Percentiles rank a stretch among this genome's conserved stretches.
Evolutionary conservation across 805 yeast genomes (phyloP).

Genomic region (Cyberlindnera nakhonratchasimensis): DNA sequence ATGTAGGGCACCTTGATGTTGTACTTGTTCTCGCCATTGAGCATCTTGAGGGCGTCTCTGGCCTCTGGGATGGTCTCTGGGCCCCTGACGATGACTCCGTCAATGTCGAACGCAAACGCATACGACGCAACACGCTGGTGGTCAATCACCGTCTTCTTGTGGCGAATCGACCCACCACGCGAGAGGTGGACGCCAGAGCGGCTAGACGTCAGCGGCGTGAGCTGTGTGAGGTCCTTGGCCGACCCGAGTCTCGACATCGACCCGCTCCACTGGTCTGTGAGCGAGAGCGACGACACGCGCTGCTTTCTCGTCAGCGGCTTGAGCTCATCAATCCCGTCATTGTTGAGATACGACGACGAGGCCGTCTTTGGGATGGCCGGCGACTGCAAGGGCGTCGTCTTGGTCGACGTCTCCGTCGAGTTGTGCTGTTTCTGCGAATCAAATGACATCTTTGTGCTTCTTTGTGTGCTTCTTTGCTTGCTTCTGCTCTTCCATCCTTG

Average conservation of each 20-base stretch:
- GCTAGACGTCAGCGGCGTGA: conserved; percentile 13
- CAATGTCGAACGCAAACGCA: conserved; percentile 91
- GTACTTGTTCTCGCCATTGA: conserved; percentile 75
- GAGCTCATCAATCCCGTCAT: conserved; percentile 68
- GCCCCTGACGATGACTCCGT: conserved; percentile 85
- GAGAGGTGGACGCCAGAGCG: conserved; percentile 20
- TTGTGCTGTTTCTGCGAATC: conserved; percentile 8
- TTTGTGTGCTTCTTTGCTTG: too few relatives aligned
- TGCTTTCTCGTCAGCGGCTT: conserved; percentile 60
- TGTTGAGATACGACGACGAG: conserved; percentile 65
- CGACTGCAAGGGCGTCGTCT: conserved; percentile 18
- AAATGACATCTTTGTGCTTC: conserved; percentile 8
- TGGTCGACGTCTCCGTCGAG: conserved; percentile 17
- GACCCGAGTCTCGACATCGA: conserved; percentile 29
- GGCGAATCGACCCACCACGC: conserved; percentile 31
- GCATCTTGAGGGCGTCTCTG: conserved; percentile 61
- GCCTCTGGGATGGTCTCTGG: conserved; percentile 84
- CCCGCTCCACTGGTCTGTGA: conserved; percentile 67
- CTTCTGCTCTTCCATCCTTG: too few relatives aligned
- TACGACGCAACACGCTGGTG: conserved; percentile 74
- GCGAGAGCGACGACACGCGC: conserved; percentile 61
- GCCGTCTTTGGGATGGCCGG: conserved; percentile 27
- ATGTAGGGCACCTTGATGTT: conserved; percentile 79
- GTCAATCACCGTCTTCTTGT: conserved; percentile 52
- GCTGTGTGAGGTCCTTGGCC: conserved; percentile 27